phyloP scores from a whole-genome alignment of 257 asterid genomes.

The Marsdenia floribunda region DNA sequence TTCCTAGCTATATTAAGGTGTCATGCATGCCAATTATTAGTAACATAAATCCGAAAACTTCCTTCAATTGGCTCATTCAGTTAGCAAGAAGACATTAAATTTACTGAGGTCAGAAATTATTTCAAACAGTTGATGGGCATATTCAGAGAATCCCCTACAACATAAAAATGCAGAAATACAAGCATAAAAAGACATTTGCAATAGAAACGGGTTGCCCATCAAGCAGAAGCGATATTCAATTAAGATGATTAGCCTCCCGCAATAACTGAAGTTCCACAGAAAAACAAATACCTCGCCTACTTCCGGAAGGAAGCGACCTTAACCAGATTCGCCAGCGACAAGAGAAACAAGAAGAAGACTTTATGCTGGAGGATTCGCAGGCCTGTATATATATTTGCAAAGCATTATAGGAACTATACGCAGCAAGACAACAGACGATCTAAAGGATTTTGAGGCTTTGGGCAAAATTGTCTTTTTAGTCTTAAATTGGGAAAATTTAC shows the following conservation, averaged over 20 bases:
- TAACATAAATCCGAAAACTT: not conserved
- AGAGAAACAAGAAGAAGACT: not conserved
- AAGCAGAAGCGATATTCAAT: not conserved
- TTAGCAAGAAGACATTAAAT: not conserved
- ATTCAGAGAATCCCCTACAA: not conserved
- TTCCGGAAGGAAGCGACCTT: not conserved
- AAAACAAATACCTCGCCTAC: not conserved
- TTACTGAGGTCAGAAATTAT: not conserved
- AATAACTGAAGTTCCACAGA: not conserved
- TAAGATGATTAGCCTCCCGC: not conserved
- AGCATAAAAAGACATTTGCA: not conserved
- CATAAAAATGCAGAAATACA: not conserved
- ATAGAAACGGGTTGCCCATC: not conserved
- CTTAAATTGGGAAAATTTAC: no score
- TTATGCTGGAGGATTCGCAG: not conserved
- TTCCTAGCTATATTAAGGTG: not conserved
- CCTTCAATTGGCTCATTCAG: not conserved
- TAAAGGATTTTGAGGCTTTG: no score
- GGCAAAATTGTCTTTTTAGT: no score
- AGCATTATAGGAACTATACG: no score
- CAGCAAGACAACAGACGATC: no score
- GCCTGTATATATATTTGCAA: not conserved
- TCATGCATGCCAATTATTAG: not conserved
- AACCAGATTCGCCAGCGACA: not conserved
- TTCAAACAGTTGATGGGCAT: not conserved